phyloP scores from a whole-genome alignment of 116 monocot genomes.

The Posidonia oceanica region DNA sequence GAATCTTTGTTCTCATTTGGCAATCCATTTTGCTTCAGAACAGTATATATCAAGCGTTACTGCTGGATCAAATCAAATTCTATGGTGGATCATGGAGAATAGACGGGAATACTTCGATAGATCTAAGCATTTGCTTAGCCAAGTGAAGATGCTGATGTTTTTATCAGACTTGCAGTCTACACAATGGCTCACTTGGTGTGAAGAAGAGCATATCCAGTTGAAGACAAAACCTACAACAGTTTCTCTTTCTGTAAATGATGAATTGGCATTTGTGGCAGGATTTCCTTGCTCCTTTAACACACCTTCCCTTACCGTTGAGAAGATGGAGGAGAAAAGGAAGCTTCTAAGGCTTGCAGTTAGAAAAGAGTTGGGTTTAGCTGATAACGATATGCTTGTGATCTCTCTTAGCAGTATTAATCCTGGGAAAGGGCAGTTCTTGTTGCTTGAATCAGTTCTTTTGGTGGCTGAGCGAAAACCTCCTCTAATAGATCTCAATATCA shows the following conservation, averaged over 20 bases:
- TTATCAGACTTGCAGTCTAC: slow-evolving; percentile 65
- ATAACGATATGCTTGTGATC: slow-evolving; percentile 73
- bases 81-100: slow-evolving; percentile 99
- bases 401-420: slow-evolving; percentile 89
- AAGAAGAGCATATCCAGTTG: slow-evolving; percentile 69
- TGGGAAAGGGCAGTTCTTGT: slow-evolving; percentile 69
- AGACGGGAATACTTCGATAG: slow-evolving; percentile 76
- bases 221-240: slow-evolving; percentile 42
- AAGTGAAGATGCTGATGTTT: slow-evolving; percentile 64
- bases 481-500: slow-evolving; percentile 28
- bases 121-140: slow-evolving; percentile 65
- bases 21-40: slow-evolving; percentile 30
- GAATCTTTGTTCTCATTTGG: slow-evolving; percentile 4
- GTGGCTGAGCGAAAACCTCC: slow-evolving; percentile 37
- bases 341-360: slow-evolving; percentile 54
- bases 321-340: slow-evolving; percentile 63
- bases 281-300: slow-evolving; percentile 66
- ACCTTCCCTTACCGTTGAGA: slow-evolving; percentile 44
- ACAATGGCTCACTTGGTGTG: slow-evolving; percentile 85
- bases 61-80: slow-evolving; percentile 46
- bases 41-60: slow-evolving; percentile 49
- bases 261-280: slow-evolving; percentile 82
- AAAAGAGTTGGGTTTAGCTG: slow-evolving; percentile 72
- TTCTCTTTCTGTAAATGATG: slow-evolving; percentile 92
- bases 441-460: slow-evolving; percentile 73